Conservation (phyloP, 306 rosid species). For the Lotus japonicus region DNA sequence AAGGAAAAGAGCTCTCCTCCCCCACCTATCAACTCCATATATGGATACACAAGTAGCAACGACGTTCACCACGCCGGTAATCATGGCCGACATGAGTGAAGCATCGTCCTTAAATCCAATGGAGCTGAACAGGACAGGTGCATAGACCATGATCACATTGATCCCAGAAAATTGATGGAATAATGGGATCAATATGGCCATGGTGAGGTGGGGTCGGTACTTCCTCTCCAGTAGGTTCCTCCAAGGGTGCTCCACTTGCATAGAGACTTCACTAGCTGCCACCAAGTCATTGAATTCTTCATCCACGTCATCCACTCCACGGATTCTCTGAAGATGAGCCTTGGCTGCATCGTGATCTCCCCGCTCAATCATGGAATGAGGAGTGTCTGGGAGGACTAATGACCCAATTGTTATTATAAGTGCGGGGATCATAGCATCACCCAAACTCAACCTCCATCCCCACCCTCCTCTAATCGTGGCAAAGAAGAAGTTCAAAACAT, state of each 20-base stretch:
- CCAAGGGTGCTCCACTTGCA: slow-evolving; percentile 70
- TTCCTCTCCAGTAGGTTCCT: slow-evolving; percentile 50
- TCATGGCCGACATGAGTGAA: slow-evolving; percentile 86
- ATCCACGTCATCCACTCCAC: slow-evolving; percentile 56
- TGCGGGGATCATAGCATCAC: slow-evolving; percentile 89
- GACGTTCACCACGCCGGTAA: slow-evolving; percentile 73
- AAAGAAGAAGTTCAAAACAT: slow-evolving; percentile 74
- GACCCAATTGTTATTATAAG: slow-evolving; percentile 63
- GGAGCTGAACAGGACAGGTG: slow-evolving; percentile 70
- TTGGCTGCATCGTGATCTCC: slow-evolving; percentile 54
- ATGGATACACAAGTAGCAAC: slow-evolving; percentile 65
- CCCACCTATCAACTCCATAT: slow-evolving; percentile 86
- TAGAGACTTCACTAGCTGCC: slow-evolving; percentile 57
- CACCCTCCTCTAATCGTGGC: slow-evolving; percentile 88
- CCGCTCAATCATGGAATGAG: slow-evolving; percentile 84
- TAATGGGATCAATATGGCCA: slow-evolving; percentile 68
- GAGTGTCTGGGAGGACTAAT: slow-evolving; percentile 72
- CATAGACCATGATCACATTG: slow-evolving; percentile 90
- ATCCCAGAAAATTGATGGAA: slow-evolving; percentile 89
- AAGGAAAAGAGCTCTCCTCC: slow-evolving; percentile 78
- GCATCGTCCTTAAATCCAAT: slow-evolving; percentile 62
- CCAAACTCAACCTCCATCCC: slow-evolving; percentile 97
- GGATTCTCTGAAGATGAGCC: slow-evolving; percentile 36
- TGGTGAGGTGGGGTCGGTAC: slow-evolving; percentile 70
- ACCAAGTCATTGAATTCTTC: slow-evolving; percentile 74